Percentiles rank a stretch among this genome's conserved stretches.
Evolutionary conservation across 2,329 filamentous ascomycete genomes (phyloP).

Genomic region (Cercospora sp.): DNA sequence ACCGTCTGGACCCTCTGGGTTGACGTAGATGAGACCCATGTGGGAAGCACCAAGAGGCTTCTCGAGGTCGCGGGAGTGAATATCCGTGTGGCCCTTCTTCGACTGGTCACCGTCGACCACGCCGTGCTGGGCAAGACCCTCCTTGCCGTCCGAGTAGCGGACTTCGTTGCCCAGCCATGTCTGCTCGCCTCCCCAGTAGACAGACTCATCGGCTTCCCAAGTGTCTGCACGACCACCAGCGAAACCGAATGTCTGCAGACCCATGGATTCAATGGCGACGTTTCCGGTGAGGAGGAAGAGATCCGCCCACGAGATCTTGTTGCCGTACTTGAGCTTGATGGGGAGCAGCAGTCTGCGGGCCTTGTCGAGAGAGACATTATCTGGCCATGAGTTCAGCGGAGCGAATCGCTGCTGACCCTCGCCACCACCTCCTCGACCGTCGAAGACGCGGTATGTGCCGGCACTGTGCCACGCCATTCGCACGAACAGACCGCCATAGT

Average conservation of each 20-base stretch:
- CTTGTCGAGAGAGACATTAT: constrained; percentile 78
- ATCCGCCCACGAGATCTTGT: constrained; percentile 80
- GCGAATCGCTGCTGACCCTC: constrained; percentile 74
- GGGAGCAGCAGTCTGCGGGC: constrained; percentile 76
- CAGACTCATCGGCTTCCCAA: constrained; percentile 73
- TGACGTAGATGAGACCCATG: constrained; percentile 81
- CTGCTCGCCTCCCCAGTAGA: constrained; percentile 75
- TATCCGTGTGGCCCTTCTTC: constrained; percentile 46
- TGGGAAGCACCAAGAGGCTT: constrained; percentile 66
- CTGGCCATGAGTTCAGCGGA: constrained; percentile 79
- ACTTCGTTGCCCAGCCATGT: constrained; percentile 75
- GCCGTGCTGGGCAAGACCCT: constrained; percentile 47
- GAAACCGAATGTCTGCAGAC: constrained; percentile 71
- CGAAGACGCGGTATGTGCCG: constrained; percentile 73
- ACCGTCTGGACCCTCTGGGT: constrained; percentile 75
- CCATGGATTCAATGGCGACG: constrained; percentile 75
- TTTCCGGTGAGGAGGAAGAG: constrained; percentile 71
- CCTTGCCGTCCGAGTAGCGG: constrained; percentile 61
- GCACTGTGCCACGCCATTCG: constrained; percentile 81
- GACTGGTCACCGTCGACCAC: constrained; percentile 46
- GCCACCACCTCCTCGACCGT: constrained; percentile 73
- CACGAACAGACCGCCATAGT: constrained; percentile 78
- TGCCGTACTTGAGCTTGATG: constrained; percentile 81
- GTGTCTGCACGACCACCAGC: constrained; percentile 70
- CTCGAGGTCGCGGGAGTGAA: constrained; percentile 65